Percentiles rank a stretch among this genome's conserved stretches.
These are phyloP conservation scores for Recurvomyces mirabilis DNA, from an alignment of 495 filamentous ascomycete genomes.

Conservation along the genomic window DNA sequence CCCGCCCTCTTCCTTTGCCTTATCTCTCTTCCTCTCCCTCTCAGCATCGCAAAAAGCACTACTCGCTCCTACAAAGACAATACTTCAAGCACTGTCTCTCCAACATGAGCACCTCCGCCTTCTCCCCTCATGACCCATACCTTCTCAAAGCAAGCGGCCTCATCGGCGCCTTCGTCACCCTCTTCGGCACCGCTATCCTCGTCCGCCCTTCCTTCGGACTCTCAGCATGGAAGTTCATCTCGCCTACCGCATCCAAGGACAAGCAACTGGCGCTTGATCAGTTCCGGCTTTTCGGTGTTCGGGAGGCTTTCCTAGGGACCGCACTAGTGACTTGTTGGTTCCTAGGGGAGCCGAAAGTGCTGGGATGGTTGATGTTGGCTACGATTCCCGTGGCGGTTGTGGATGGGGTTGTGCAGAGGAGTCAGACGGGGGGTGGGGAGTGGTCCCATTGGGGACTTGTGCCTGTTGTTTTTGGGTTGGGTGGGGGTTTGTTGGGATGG, in stretches of 20 bases:
- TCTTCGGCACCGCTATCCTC: background rate
- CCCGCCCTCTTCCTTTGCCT: no score
- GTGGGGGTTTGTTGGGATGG: background rate
- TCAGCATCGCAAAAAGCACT: no score
- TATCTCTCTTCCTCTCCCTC: no score
- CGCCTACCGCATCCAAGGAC: background rate
- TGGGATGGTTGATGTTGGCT: background rate
- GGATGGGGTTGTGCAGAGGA: constrained; percentile 3
- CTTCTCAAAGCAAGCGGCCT: background rate
- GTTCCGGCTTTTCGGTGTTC: background rate
- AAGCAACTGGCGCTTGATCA: background rate
- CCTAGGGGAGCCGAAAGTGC: background rate
- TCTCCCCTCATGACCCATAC: no score
- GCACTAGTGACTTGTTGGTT: background rate
- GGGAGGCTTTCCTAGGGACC: background rate
- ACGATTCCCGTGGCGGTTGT: background rate
- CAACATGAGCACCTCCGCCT: background rate
- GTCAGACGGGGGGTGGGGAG: background rate
- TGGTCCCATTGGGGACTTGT: constrained; percentile 5
- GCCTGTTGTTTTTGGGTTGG: background rate
- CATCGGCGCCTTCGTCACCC: background rate
- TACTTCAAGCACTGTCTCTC: no score
- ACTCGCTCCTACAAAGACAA: no score
- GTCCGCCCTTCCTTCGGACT: background rate
- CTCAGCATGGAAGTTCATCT: background rate